Evolutionary conservation across 805 yeast genomes (phyloP).

Genomic region (Candida wancherniae): DNA sequence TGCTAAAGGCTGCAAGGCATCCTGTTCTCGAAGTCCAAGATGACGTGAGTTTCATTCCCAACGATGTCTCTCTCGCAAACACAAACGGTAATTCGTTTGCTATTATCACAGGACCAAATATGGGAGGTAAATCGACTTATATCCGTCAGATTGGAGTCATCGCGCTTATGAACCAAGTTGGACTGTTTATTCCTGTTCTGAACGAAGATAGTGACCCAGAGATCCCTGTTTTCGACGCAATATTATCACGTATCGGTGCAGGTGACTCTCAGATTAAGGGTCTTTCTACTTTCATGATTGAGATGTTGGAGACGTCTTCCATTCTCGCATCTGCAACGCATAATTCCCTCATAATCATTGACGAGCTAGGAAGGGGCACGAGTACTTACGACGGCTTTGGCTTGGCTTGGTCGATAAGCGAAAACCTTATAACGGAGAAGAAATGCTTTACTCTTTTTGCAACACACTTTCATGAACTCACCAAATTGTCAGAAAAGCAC

Average conservation of each 20-base stretch:
- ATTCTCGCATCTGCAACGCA: conserved; percentile 75
- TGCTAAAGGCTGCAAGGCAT: conserved; percentile 77
- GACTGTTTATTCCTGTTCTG: conserved; percentile 79
- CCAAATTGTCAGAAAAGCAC: conserved; percentile 64
- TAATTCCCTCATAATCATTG: conserved; percentile 81
- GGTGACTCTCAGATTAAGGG: conserved; percentile 97
- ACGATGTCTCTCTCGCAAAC: conserved; percentile 69
- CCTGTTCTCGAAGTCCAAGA: conserved; percentile 94
- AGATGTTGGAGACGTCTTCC: conserved; percentile 90
- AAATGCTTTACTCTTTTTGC: conserved; percentile 86
- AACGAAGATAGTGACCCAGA: conserved; percentile 50
- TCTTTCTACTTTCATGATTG: conserved; percentile 93
- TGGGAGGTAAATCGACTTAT: conserved; percentile 97
- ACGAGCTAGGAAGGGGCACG: conserved; percentile 95
- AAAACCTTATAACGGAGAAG: conserved; percentile 66
- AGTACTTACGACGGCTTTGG: conserved; percentile 93
- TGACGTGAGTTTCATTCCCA: conserved; percentile 83
- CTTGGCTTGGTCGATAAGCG: conserved; percentile 93
- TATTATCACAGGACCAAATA: conserved; percentile 92
- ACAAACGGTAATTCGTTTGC: conserved; percentile 53
- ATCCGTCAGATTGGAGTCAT: conserved; percentile 87
- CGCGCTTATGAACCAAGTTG: conserved; percentile 82
- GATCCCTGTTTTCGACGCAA: conserved; percentile 80
- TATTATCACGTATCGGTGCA: conserved; percentile 96
- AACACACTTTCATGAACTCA: conserved; percentile 95